A percentile compares a stretch with the other conserved stretches of the same genome.
Evolutionary conservation across 2,329 filamentous ascomycete species (phyloP).

Genomic region (Colletotrichum australisinense): DNA sequence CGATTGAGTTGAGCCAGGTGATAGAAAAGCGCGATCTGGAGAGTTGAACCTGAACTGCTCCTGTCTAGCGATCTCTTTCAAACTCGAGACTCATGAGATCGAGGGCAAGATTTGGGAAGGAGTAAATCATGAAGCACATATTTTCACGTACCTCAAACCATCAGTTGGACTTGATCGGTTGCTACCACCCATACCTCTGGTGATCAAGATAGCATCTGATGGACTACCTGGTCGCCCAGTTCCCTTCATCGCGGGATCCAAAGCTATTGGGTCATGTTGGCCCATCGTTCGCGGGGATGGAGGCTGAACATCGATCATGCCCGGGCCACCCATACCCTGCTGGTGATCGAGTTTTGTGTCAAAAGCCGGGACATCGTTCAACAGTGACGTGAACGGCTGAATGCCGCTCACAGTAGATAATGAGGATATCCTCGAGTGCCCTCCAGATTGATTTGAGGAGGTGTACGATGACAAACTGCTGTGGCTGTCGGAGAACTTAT

Average conservation of each 20-base stretch:
- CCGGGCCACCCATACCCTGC: slow-evolving; percentile 31
- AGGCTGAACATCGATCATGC: slow-evolving; percentile 37
- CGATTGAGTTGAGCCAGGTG: not conserved
- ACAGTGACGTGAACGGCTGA: slow-evolving; percentile 46
- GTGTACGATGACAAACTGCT: slow-evolving; percentile 64
- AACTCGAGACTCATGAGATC: not conserved
- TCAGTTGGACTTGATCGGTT: slow-evolving; percentile 36
- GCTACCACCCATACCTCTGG: slow-evolving; percentile 33
- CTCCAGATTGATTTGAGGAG: slow-evolving; percentile 56
- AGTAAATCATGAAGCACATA: not conserved
- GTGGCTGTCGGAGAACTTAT: slow-evolving; percentile 62
- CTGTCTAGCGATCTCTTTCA: not conserved
- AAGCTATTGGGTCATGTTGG: not conserved
- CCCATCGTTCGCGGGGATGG: slow-evolving; percentile 39
- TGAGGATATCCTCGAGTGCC: slow-evolving; percentile 66
- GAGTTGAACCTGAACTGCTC: too few relatives aligned
- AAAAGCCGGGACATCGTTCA: slow-evolving; percentile 50
- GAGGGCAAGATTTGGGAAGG: not conserved
- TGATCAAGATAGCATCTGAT: slow-evolving; percentile 42
- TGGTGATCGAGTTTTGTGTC: slow-evolving; percentile 47
- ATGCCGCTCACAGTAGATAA: slow-evolving; percentile 61
- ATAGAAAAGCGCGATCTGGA: not conserved
- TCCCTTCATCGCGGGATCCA: slow-evolving; percentile 32
- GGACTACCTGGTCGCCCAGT: slow-evolving; percentile 37
- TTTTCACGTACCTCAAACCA: slow-evolving; percentile 33